Evolutionary conservation across 2,329 filamentous ascomycete species (phyloP), one percentile per base, ranked within the genome.

Genomic region (Aspergillus carbonarius): DNA sequence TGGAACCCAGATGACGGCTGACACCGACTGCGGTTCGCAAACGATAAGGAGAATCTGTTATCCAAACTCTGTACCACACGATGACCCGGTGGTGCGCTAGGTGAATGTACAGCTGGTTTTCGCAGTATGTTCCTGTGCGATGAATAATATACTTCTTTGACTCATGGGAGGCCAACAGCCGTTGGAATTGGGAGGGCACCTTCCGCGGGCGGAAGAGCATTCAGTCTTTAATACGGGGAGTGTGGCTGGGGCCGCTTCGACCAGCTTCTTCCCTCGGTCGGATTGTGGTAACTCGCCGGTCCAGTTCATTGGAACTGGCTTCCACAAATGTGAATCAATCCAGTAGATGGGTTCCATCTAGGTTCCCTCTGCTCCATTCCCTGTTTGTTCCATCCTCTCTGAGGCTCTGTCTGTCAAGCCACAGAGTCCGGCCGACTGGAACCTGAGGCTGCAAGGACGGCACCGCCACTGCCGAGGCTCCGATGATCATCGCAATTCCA

Each of bases 1-100:
- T 68, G 66, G 63, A 60, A 53, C 64, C 30, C 65, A 67, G 64
- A 64, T 64, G 63, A 66, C 65, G 60, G 66, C 48, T 61, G 59
- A 56, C 55, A 54, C 46, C 53, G 20, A 42, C 30, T 32, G 34
- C 17, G 42, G 37, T 60, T 56, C 34, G 39, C 52, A 52, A 56
- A 61, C 51, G 52, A 55, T 54, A 30, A 32, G 40, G 23, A 18
- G 30, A n/a, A 18, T 42, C 39, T 9, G 13, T 52, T 30, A 42
- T 40, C 18, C 5, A 30, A 40, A 37, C 10, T 37, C 51, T 12
- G 20, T 37, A 54, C 35, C 25, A 54, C 44, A 48, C 23, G 13
- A 48, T 3, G 9, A 17, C 25, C 25, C 25, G n/a, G 25, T 48
- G 8, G 15, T 17, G 25, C 30, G n/a, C 2, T 18, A 5, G 44